phyloP scores from a whole-genome alignment of 331 rosid species.

The Malus hybrid region DNA sequence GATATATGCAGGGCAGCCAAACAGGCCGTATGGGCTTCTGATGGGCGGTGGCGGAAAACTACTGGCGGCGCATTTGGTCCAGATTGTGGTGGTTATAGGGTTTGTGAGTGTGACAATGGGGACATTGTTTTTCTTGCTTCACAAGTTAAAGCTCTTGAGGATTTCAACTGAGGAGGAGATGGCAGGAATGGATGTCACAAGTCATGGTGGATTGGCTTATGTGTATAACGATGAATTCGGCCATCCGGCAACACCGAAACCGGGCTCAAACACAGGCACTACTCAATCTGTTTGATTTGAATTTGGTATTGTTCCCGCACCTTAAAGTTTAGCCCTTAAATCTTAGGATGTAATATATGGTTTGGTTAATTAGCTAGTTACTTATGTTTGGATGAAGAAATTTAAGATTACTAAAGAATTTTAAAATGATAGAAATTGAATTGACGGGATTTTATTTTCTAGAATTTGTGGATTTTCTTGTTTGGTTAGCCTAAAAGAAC shows the following conservation, averaged over 20 bases:
- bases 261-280: neutral
- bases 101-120: constrained; percentile 68
- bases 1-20: constrained; percentile 24
- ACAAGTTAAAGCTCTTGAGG: constrained; percentile 37
- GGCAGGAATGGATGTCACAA: constrained; percentile 61
- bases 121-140: constrained; percentile 34
- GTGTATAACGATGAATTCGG: constrained; percentile 17
- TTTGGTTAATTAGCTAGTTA: neutral
- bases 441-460: too few relatives aligned
- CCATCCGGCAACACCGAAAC: neutral
- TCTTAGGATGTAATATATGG: neutral
- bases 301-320: neutral
- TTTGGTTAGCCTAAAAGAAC: too few relatives aligned
- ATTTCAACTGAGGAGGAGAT: constrained; percentile 43
- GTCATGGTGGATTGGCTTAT: constrained; percentile 61
- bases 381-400: too few relatives aligned
- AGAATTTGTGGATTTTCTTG: too few relatives aligned
- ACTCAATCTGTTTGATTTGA: constrained; percentile 2
- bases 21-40: constrained; percentile 47
- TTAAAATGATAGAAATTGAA: too few relatives aligned
- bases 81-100: constrained; percentile 27
- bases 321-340: neutral
- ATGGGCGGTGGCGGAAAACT: constrained; percentile 55
- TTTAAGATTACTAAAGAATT: too few relatives aligned
- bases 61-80: constrained; percentile 48